Conservation (phyloP, 306 rosid genomes). For the Acmispon strigosus region DNA sequence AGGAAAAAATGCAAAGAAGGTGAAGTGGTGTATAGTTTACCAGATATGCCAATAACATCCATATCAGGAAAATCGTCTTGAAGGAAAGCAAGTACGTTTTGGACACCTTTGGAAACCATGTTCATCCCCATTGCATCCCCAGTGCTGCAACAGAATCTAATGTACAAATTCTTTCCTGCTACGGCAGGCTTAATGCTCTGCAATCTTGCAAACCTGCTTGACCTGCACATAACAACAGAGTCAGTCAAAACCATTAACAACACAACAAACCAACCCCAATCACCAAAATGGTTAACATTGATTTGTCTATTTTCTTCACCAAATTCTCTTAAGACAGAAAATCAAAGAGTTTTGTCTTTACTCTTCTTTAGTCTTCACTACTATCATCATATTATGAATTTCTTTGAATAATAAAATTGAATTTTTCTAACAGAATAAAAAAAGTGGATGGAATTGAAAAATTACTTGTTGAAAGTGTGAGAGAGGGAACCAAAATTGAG, state of each 20-base stretch:
- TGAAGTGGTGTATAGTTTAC: conserved; percentile 1
- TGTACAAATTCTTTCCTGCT: conserved; percentile 77
- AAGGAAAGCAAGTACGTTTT: conserved; percentile 66
- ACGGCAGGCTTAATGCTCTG: conserved; percentile 49
- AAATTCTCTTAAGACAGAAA: no score
- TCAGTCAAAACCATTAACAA: no score
- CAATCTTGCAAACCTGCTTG: conserved; percentile 76
- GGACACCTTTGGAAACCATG: conserved; percentile 94
- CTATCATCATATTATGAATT: not conserved
- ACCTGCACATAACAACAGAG: conserved; percentile 23
- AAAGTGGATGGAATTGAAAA: not conserved
- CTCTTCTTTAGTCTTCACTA: no score
- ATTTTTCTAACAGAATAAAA: not conserved
- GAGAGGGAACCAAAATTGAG: conserved; percentile 54
- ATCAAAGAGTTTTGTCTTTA: no score
- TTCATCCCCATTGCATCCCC: conserved; percentile 99
- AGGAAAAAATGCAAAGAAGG: not conserved
- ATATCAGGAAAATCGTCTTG: conserved; percentile 72
- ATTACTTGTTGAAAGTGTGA: conserved; percentile 61
- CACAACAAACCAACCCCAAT: not conserved
- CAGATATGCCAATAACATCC: conserved; percentile 90
- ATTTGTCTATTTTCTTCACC: no score
- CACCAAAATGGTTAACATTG: not conserved
- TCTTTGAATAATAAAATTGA: no score
- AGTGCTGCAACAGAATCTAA: conserved; percentile 70